A percentile compares a stretch with the other conserved stretches of the same genome.
Conservation (phyloP, 1,139 yeast genomes). For the Waltiozyma sp. region DNA sequence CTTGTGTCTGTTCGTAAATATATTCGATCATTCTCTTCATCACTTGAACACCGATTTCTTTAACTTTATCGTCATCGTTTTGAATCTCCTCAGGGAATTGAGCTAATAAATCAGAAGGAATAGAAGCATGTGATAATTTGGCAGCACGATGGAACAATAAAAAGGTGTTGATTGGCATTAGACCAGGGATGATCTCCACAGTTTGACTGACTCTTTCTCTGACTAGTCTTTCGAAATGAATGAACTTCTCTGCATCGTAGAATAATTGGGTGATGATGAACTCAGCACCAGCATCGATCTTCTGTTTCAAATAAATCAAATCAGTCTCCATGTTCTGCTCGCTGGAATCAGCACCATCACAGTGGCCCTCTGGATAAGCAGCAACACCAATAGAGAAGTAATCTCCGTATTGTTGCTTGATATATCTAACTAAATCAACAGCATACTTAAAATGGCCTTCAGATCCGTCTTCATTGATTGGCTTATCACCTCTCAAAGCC, state of each 20-base stretch:
- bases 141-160: conserved; percentile 81
- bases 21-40: conserved; percentile 51
- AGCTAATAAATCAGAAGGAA: conserved; percentile 49
- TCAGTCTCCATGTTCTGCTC: conserved; percentile 56
- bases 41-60: conserved; percentile 70
- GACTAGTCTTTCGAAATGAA: conserved; percentile 35
- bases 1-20: conserved; percentile 40
- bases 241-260: conserved; percentile 50
- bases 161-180: conserved; percentile 93
- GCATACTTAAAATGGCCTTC: conserved; percentile 47
- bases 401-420: conserved; percentile 56
- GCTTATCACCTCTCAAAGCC: conserved; percentile 94
- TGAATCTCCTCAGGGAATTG: conserved; percentile 46
- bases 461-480: conserved; percentile 56
- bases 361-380: conserved; percentile 95
- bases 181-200: conserved; percentile 73
- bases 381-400: conserved; percentile 86
- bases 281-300: conserved; percentile 90
- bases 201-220: conserved; percentile 29
- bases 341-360: conserved; percentile 59
- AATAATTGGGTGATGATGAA: conserved; percentile 85
- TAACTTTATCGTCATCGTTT: conserved; percentile 77
- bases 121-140: conserved; percentile 78
- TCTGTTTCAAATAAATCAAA: conserved; percentile 66
- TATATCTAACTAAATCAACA: conserved; percentile 73